phyloP scores from a whole-genome alignment of 1,139 yeast species.

The Geotrichum carabidarum region DNA sequence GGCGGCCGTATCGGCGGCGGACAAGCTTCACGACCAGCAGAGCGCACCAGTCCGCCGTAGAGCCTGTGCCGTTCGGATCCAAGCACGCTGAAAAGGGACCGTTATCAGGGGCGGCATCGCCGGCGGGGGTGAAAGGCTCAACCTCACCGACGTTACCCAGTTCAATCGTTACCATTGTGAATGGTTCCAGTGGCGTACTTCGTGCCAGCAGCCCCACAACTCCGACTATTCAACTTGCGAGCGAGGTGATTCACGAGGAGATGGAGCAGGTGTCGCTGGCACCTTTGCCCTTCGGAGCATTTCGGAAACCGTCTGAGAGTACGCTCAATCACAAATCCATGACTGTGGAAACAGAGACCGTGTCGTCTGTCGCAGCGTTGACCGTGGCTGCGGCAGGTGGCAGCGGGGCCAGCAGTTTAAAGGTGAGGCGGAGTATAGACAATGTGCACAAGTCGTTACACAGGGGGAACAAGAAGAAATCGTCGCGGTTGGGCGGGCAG shows the following conservation, averaged over 20 bases:
- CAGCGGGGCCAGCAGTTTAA: constrained; percentile 20
- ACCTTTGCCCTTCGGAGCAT: neutral
- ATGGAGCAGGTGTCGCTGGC: neutral
- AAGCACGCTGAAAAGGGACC: neutral
- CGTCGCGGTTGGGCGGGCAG: constrained; percentile 1
- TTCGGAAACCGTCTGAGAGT: neutral
- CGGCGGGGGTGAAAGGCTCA: neutral
- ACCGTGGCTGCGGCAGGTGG: constrained; percentile 29
- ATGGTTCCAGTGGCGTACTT: neutral
- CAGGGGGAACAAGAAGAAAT: neutral
- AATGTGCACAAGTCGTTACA: constrained; percentile 23
- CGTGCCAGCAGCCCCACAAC: neutral
- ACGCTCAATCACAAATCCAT: constrained; percentile 24
- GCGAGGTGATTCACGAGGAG: neutral
- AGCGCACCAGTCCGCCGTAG: neutral
- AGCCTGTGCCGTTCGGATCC: neutral
- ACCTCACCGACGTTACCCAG: neutral
- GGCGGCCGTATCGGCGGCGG: neutral
- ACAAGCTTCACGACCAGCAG: neutral
- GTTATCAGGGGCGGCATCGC: neutral
- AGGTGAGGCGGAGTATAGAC: constrained; percentile 33
- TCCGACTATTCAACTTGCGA: neutral
- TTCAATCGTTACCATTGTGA: neutral
- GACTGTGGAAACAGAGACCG: constrained; percentile 44
- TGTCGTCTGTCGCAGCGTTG: constrained; percentile 37